Evolutionary conservation across 2,329 filamentous ascomycete genomes (phyloP).

Genomic region (Reticulascus tulasneorum): DNA sequence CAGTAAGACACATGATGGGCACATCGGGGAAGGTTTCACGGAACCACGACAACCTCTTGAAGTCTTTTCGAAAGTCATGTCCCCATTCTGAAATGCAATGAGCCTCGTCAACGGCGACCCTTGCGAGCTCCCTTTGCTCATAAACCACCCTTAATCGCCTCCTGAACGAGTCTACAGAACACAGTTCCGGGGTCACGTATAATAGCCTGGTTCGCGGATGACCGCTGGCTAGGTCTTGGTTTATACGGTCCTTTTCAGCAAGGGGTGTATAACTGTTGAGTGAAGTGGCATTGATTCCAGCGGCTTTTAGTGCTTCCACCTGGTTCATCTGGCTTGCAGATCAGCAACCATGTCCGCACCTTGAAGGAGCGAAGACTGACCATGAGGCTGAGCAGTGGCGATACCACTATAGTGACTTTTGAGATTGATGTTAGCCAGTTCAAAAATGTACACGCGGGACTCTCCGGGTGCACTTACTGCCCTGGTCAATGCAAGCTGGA

Average conservation of each 20-base stretch:
- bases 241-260: slow-evolving; percentile 62
- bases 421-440: slow-evolving; percentile 15
- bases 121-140: slow-evolving; percentile 76
- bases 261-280: slow-evolving; percentile 79
- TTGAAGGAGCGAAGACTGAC: slow-evolving; percentile 35
- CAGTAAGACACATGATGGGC: slow-evolving; percentile 88
- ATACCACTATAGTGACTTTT: slow-evolving; percentile 83
- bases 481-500: slow-evolving; percentile 80
- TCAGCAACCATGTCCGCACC: slow-evolving; percentile 6
- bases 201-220: slow-evolving; percentile 80
- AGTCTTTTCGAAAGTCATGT: slow-evolving; percentile 92
- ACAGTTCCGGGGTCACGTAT: slow-evolving; percentile 91
- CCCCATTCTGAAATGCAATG: slow-evolving; percentile 99
- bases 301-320: slow-evolving; percentile 71
- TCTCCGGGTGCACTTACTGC: slow-evolving; percentile 56
- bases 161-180: slow-evolving; percentile 73
- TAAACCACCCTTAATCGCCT: slow-evolving; percentile 69
- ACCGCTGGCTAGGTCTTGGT: slow-evolving; percentile 79
- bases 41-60: slow-evolving; percentile 84
- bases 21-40: slow-evolving; percentile 76
- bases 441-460: slow-evolving; percentile 10
- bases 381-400: slow-evolving; percentile 86
- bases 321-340: slow-evolving; percentile 71
- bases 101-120: slow-evolving; percentile 88
- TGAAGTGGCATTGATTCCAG: slow-evolving; percentile 75